Evolutionary conservation across 139 green algal species (phyloP).

Genomic region (Trebouxia sp.): DNA sequence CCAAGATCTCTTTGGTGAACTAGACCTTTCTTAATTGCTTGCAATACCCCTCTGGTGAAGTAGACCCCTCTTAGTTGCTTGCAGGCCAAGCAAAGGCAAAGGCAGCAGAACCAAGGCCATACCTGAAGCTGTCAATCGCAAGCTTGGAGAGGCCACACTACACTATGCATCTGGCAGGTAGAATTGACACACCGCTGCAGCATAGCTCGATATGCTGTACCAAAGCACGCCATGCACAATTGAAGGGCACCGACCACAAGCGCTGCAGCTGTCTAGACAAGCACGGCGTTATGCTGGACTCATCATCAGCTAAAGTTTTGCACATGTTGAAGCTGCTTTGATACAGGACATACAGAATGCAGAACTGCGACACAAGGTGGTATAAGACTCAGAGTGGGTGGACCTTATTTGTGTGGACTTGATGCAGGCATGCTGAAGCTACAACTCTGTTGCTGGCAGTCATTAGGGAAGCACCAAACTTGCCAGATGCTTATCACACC

Average conservation of each 20-base stretch:
- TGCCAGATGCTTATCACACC: conserved; percentile 84
- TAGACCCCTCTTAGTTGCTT: background rate
- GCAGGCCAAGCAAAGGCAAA: conserved; percentile 9
- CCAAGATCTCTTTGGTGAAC: background rate
- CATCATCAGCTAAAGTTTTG: too few relatives aligned
- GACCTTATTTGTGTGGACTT: background rate
- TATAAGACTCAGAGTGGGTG: too few relatives aligned
- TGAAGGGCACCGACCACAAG: background rate
- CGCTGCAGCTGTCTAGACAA: background rate
- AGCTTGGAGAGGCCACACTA: conserved; percentile 87
- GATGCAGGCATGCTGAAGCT: conserved; percentile 55
- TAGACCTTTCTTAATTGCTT: background rate
- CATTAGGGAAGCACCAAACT: conserved; percentile 73
- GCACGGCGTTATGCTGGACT: too few relatives aligned
- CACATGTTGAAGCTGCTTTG: too few relatives aligned
- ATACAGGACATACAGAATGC: too few relatives aligned
- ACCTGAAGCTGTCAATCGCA: conserved; percentile 63
- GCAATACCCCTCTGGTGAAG: background rate
- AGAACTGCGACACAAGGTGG: too few relatives aligned
- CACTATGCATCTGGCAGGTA: conserved; percentile 71
- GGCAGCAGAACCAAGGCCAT: conserved; percentile 40
- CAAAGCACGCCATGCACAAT: background rate
- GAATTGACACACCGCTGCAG: background rate
- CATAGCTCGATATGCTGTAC: too few relatives aligned
- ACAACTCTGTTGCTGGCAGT: conserved; percentile 74